Evolutionary conservation across 108 stramenopile species (phyloP).

Genomic region (Pinguiococcus pyrenoidosus): DNA sequence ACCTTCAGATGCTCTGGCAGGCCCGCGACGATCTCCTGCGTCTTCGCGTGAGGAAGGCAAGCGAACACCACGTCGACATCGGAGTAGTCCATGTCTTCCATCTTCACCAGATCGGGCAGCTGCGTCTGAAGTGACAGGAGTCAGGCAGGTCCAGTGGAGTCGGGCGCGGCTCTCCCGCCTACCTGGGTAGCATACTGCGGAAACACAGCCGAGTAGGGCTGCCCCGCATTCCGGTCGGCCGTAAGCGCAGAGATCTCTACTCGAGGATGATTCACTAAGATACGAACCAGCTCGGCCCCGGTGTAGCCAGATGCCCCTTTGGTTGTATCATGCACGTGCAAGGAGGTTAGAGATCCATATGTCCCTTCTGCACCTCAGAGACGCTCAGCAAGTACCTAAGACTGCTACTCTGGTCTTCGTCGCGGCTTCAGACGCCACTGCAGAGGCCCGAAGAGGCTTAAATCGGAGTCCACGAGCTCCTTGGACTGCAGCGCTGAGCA

Average conservation of each 20-base stretch:
- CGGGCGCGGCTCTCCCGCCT: constrained; percentile 7
- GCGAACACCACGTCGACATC: constrained; percentile 35
- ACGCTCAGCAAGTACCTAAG: too few relatives aligned
- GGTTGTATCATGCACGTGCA: too few relatives aligned
- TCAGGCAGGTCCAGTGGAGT: not conserved
- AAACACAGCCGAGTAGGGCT: constrained; percentile 16
- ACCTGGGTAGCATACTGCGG: constrained; percentile 35
- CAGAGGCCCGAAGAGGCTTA: too few relatives aligned
- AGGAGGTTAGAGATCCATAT: too few relatives aligned
- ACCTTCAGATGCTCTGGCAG: constrained; percentile 30
- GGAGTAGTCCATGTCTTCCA: not conserved
- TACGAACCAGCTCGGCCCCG: constrained; percentile 29
- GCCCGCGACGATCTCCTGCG: constrained; percentile 27
- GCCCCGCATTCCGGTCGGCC: constrained; percentile 27
- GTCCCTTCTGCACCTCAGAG: too few relatives aligned
- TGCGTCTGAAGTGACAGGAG: not conserved
- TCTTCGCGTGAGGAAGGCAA: constrained; percentile 38
- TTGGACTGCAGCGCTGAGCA: too few relatives aligned
- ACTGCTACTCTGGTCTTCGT: too few relatives aligned
- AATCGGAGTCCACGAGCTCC: too few relatives aligned
- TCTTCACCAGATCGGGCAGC: not conserved
- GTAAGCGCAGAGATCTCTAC: constrained; percentile 25
- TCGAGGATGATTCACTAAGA: constrained; percentile 24
- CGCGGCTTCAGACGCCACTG: too few relatives aligned
- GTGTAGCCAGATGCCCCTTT: constrained; percentile 41